Percentiles rank a stretch among this genome's conserved stretches.
Evolutionary conservation across 148 eudicot genomes (phyloP).

Genomic region (Rhododendron vialii): DNA sequence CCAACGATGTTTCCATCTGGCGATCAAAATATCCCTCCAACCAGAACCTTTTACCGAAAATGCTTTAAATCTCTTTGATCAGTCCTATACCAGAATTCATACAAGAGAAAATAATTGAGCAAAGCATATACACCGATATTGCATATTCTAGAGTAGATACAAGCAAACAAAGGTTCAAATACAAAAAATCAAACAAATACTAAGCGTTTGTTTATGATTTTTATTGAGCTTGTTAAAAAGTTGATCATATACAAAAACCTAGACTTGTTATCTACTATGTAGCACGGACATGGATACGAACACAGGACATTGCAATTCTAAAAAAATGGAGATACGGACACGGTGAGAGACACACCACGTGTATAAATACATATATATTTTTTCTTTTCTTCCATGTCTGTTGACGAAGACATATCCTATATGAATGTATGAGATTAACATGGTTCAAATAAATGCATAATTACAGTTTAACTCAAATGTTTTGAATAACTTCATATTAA

Average conservation of each 20-base stretch:
- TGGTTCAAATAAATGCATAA: too few relatives aligned
- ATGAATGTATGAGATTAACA: too few relatives aligned
- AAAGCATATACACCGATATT: background rate
- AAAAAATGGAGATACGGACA: too few relatives aligned
- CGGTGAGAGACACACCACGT: too few relatives aligned
- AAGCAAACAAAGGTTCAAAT: background rate
- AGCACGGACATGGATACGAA: background rate
- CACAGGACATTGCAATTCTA: too few relatives aligned
- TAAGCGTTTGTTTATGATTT: background rate
- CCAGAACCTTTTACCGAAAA: background rate
- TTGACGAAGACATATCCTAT: too few relatives aligned
- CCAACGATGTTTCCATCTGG: constrained; percentile 25
- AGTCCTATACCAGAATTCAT: constrained; percentile 8
- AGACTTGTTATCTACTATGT: background rate
- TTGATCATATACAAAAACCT: too few relatives aligned
- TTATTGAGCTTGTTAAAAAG: background rate
- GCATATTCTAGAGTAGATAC: background rate
- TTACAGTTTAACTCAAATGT: too few relatives aligned
- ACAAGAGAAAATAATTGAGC: background rate
- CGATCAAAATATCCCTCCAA: background rate
- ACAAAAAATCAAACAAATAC: background rate
- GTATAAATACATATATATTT: too few relatives aligned
- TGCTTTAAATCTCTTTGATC: constrained; percentile 2
- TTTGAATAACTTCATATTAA: too few relatives aligned
- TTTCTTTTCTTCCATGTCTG: too few relatives aligned